Evolutionary conservation across 2,329 filamentous ascomycete genomes (phyloP), one percentile per base, ranked within the genome.

Genomic region (Neofusicoccum umdonicola): DNA sequence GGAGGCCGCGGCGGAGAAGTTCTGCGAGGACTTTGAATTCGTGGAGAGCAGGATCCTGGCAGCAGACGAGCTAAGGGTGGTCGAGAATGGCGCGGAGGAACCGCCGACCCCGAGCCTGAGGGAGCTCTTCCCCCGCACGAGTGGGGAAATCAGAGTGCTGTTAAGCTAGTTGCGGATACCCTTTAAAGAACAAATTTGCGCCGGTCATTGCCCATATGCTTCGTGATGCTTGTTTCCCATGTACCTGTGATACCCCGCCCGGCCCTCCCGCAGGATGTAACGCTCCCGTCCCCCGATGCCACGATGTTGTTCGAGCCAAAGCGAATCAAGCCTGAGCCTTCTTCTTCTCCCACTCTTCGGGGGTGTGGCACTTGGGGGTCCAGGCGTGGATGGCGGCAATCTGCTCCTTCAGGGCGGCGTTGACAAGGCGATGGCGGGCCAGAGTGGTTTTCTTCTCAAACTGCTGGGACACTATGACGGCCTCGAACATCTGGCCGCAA

Each of bases 281-380:
- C 39, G n/a, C 37, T 56, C 37, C 39, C n/a, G 9, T 34, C 31
- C 27, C 37, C 41, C 41, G 11, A 45, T 13, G 31, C 22, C 39
- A 63, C 19, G 17, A 31, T 15, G 47, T 19, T 35, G 31, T 45
- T 8, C 11, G 13, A 8, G 41, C 15, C 13, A 3, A 11, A 13
- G 13, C 22, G 41, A 66, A 45, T 68, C 65, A 70, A n/a, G 65
- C 57, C 67, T 77, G 74, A 5, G 71, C 73, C 67, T 85, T 83
- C 78, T 90, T 85, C 77, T 86, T 88, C 80, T 91, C 87, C 88
- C 90, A 96, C 81, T 97, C 92, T 72, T 93, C 91, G 0, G 92
- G 91, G 8, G 93, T 97, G 81, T 93, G 90, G 77, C 93, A 97
- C 80, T 93, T 96, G 34, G 93, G 92, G 64, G 92, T 96, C 93